Base-by-base conservation (phyloP, 306 rosid species). In the Carpinus viminea region DNA sequence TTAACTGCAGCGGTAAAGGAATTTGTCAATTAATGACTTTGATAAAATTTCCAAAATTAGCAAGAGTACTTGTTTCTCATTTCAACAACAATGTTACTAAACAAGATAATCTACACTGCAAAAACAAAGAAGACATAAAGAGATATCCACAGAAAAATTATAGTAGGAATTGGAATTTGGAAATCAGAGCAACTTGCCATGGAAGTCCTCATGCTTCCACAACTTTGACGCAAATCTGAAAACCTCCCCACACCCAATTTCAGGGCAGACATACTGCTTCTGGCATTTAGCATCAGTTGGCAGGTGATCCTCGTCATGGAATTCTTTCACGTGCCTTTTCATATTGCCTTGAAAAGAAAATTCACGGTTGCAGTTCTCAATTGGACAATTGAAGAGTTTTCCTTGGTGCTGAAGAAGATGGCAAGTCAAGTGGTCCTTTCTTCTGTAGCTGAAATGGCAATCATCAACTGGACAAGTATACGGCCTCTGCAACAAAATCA, bases 381-480 rank as follows among this genome's bases (percentile, higher is more conserved):
- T 17, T 12, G 91, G 89, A 74, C 98, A 94, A 77, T 81, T 87
- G 20, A 94, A 91, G 48, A 82, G 84, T 45, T 85, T 86, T 62
- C 93, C 95, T 78, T 86, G 70, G 81, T 94, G 98, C 48, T 74
- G 89, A 70, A 89, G 86, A 86, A 85, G 85, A 78, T 95, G 98
- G 7, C 93, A 95, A 60, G 87, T 90, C 84, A 95, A 82, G 80
- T 95, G 98, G 83, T 95, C 98, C 86, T 95, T 92, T 82, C 98
- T 90, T 87, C 95, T 78, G 66, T 90, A 95, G 76, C 91, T 87
- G 12, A 91, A 88, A n/a, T 65, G 85, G 72, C 98, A 95, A 75
- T 86, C 93, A 68, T 88, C 87, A 16, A 95, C 73, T 0, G 81
- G 18, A 77, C 98, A 91, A 50, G 78, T 56, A 80, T 50, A 88